phyloP scores from a whole-genome alignment of 108 stramenopile species.

The Discostella stelligeroides region DNA sequence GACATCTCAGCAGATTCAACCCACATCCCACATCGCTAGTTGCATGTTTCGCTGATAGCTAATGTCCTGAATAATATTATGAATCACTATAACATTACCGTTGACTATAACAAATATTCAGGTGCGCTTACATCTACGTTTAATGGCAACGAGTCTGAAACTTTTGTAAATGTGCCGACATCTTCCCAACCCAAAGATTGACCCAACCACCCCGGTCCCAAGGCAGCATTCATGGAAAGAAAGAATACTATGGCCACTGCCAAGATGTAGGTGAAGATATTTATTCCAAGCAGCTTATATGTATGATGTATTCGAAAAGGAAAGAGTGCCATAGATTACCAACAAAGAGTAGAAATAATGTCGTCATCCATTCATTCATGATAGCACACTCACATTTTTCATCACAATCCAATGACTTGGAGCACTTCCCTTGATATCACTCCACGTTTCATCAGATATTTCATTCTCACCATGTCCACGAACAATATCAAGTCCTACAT shows the following conservation, averaged over 20 bases:
- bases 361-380: not conserved
- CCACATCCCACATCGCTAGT: no score
- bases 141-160: slow-evolving; percentile 64
- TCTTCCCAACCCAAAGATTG: slow-evolving; percentile 62
- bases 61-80: not conserved
- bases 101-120: slow-evolving; percentile 50
- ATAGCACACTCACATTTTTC: slow-evolving; percentile 60
- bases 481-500: slow-evolving; percentile 24
- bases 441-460: slow-evolving; percentile 45
- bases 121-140: slow-evolving; percentile 62
- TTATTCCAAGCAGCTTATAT: slow-evolving; percentile 74
- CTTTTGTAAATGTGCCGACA: slow-evolving; percentile 67
- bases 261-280: slow-evolving; percentile 76
- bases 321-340: not conserved
- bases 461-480: slow-evolving; percentile 29
- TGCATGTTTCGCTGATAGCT: no score
- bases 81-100: not conserved
- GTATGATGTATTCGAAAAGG: not conserved
- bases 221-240: slow-evolving; percentile 60
- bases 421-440: slow-evolving; percentile 60
- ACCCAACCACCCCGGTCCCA: slow-evolving; percentile 86
- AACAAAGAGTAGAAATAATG: not conserved
- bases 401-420: slow-evolving; percentile 61
- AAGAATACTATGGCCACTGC: slow-evolving; percentile 66
- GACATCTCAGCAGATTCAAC: not conserved